Base-by-base conservation (phyloP, 345 rosid species). In the Limnanthes douglasii region DNA sequence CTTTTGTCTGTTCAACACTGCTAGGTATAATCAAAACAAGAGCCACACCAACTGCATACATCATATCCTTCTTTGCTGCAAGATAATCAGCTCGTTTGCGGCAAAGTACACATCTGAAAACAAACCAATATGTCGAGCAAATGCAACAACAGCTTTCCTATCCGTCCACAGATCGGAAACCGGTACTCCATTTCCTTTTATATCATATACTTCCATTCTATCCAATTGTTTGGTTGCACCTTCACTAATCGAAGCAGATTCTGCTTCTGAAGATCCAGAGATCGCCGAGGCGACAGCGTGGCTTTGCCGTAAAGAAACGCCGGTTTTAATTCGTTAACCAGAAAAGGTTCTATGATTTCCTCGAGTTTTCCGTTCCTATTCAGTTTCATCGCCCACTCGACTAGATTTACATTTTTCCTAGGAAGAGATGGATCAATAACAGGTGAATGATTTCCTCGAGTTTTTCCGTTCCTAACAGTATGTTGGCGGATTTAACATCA, bases 81-180 rank as follows among this genome's bases (percentile, higher is more conserved):
- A n/a, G n/a, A n/a, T n/a, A n/a, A n/a, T n/a, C n/a, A n/a, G n/a
- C n/a, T n/a, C n/a, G n/a, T n/a, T n/a, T n/a, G n/a, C n/a, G n/a
- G n/a, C n/a, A n/a, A n/a, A n/a, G n/a, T n/a, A n/a, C n/a, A n/a
- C n/a, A n/a, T n/a, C n/a, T n/a, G n/a, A n/a, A n/a, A n/a, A n/a
- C n/a, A n/a, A n/a, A n/a, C 93, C 95, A 38, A 88, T 83, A 57
- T 83, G 97, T 56, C 95, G 93, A 48, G 93, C 90, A 54, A 83
- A 83, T 1, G 95, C 95, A 20, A 88, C 68, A 36, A 79, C 81
- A 0, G 86, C 77, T 50, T 66, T 88, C 46, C 93, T 59, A 3
- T 76, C 86, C 32, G 73, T 76, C 95, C 95, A 88, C 39, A 88
- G 40, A 67, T 79, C 73, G 32, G 95, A 76, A 49, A 88, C 59